Evolutionary conservation across 768 basidiomycete species (phyloP).

Genomic region (Auricularia sp.): DNA sequence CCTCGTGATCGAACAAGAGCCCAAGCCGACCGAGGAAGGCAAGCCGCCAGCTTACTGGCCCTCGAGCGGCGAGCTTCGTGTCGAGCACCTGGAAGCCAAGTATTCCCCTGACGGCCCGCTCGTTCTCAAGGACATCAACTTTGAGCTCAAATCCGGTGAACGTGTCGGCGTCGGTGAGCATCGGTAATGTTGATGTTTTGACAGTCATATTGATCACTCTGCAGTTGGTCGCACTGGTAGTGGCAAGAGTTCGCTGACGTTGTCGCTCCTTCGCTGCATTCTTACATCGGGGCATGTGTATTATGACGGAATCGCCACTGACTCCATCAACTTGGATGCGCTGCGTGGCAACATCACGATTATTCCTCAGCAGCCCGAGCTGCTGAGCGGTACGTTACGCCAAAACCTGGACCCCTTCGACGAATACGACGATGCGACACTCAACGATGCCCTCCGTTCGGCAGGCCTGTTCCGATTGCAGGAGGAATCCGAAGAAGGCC

Average conservation of each 20-base stretch:
- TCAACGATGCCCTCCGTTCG: conserved; percentile 39
- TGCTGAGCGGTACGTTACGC: conserved; percentile 46
- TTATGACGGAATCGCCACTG: conserved; percentile 43
- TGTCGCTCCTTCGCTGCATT: conserved; percentile 48
- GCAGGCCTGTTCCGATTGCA: conserved; percentile 37
- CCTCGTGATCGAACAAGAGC: conserved; percentile 47
- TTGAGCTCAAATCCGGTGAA: conserved; percentile 45
- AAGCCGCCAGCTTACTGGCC: conserved; percentile 60
- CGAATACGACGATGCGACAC: conserved; percentile 40
- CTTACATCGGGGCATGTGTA: conserved; percentile 43
- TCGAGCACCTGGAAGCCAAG: conserved; percentile 42
- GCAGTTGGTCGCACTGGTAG: conserved; percentile 52
- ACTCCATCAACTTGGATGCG: conserved; percentile 40
- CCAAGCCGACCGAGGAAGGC: conserved; percentile 26
- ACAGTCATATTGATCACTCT: conserved; percentile 1
- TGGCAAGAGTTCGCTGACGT: conserved; percentile 44
- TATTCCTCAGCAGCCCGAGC: conserved; percentile 47
- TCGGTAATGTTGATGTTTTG: not conserved
- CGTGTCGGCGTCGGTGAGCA: conserved; percentile 43
- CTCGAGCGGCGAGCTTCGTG: conserved; percentile 40
- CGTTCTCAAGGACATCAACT: conserved; percentile 46
- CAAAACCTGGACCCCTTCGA: conserved; percentile 53
- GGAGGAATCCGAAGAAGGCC: conserved; percentile 24
- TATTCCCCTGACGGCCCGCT: conserved; percentile 43
- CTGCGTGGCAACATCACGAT: conserved; percentile 46